These are phyloP conservation scores for Suillus hirtellus DNA, from an alignment of 768 basidiomycete genomes.

Conservation along the genomic window DNA sequence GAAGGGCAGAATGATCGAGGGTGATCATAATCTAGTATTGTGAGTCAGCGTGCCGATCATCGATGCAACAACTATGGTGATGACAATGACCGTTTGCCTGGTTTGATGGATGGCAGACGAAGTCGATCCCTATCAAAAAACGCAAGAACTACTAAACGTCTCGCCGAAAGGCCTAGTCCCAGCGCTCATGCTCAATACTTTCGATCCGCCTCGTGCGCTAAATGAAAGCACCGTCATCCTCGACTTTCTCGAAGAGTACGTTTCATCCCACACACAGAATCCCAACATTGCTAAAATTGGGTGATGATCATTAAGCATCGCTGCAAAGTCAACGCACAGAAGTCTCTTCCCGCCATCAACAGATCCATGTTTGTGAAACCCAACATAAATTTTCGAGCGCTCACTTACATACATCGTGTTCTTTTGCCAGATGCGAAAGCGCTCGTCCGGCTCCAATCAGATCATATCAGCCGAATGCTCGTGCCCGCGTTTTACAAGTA, in stretches of 20 bases:
- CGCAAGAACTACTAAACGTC: conserved; percentile 70
- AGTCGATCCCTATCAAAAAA: conserved; percentile 83
- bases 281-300: background rate
- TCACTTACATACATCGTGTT: background rate
- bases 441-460: conserved; percentile 64
- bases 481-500: conserved; percentile 76
- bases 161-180: conserved; percentile 86
- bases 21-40: conserved; percentile 35
- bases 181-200: conserved; percentile 55
- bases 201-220: conserved; percentile 56
- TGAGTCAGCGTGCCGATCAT: conserved; percentile 16
- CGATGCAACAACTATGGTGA: background rate
- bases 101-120: conserved; percentile 48
- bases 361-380: conserved; percentile 54
- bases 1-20: background rate
- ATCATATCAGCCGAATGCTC: conserved; percentile 62
- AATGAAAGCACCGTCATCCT: conserved; percentile 83
- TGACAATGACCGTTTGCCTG: background rate
- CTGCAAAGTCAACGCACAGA: conserved; percentile 44
- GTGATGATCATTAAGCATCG: conserved; percentile 40
- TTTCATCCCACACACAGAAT: conserved; percentile 11
- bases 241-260: conserved; percentile 77
- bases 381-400: background rate
- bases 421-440: conserved; percentile 57
- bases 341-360: conserved; percentile 57